These are phyloP conservation scores for Termitomyces sp. DNA, from an alignment of 768 basidiomycete species.

Conservation along the genomic window DNA sequence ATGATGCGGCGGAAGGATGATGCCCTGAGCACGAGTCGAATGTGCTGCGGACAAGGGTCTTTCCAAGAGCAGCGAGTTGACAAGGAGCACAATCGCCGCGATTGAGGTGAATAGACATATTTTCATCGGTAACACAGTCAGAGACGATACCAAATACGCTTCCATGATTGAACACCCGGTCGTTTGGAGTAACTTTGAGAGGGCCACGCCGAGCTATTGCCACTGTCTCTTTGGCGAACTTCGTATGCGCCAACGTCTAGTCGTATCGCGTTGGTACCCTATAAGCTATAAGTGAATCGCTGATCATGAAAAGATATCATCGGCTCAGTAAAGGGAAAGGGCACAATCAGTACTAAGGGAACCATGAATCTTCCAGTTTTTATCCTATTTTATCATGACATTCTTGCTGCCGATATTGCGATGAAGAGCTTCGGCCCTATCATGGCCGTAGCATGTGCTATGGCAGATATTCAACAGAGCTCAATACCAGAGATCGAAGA, in stretches of 20 bases:
- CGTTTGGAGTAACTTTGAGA: conserved; percentile 23
- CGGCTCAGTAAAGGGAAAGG: too few species aligned
- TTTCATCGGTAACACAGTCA: conserved; percentile 42
- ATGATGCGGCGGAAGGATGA: conserved; percentile 59
- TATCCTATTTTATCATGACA: too few species aligned
- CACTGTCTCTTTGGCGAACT: conserved; percentile 50
- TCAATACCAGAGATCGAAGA: too few species aligned
- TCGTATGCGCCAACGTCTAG: conserved; percentile 54
- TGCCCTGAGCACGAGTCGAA: conserved; percentile 36
- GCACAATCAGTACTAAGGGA: too few species aligned
- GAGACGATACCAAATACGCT: not conserved
- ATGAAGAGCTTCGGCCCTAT: too few species aligned
- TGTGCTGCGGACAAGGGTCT: conserved; percentile 3
- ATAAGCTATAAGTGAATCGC: too few species aligned
- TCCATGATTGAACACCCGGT: conserved; percentile 40
- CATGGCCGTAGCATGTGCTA: too few species aligned
- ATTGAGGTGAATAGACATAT: conserved; percentile 57
- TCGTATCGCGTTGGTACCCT: not conserved
- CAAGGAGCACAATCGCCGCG: conserved; percentile 43
- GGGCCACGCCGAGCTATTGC: conserved; percentile 13
- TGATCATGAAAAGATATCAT: too few species aligned
- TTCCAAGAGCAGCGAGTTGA: conserved; percentile 27
- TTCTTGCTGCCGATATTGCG: too few species aligned
- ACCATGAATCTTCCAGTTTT: too few species aligned
- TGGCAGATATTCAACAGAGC: too few species aligned